phyloP scores from a whole-genome alignment of 2,329 filamentous ascomycete genomes.

The Metarhizium rileyi region DNA sequence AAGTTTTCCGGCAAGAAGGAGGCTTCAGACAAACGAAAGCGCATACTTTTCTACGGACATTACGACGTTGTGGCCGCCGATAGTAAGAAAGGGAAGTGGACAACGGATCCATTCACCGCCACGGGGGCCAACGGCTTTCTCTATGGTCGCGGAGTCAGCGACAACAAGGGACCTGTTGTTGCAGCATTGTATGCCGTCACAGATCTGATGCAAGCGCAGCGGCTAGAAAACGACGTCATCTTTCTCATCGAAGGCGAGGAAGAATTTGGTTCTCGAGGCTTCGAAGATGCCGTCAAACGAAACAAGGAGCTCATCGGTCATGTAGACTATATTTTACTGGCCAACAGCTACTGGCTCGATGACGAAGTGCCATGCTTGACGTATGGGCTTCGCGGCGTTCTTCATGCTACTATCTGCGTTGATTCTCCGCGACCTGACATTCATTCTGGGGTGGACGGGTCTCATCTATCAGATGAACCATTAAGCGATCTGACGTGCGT shows the following conservation, averaged over 20 bases:
- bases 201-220: slow-evolving; percentile 75
- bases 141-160: slow-evolving; percentile 91
- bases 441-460: slow-evolving; percentile 95
- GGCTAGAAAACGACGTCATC: slow-evolving; percentile 75
- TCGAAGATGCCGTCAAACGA: slow-evolving; percentile 69
- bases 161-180: slow-evolving; percentile 95
- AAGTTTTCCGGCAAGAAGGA: slow-evolving; percentile 71
- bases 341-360: slow-evolving; percentile 98
- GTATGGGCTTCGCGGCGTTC: slow-evolving; percentile 85
- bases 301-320: slow-evolving; percentile 80
- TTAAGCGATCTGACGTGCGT: slow-evolving; percentile 83
- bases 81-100: slow-evolving; percentile 73
- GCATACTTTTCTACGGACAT: slow-evolving; percentile 92
- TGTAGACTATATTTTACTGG: slow-evolving; percentile 88
- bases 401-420: slow-evolving; percentile 85
- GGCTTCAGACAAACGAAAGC: slow-evolving; percentile 59
- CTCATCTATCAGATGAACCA: slow-evolving; percentile 79
- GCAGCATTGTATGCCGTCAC: slow-evolving; percentile 90
- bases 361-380: slow-evolving; percentile 93
- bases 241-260: slow-evolving; percentile 97
- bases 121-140: slow-evolving; percentile 85
- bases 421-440: slow-evolving; percentile 80
- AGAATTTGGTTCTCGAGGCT: slow-evolving; percentile 86
- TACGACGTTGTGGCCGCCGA: slow-evolving; percentile 95
- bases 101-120: slow-evolving; percentile 79